A percentile compares a stretch with the other conserved stretches of the same genome.
These are phyloP conservation scores for Lithohypha guttulata DNA, from an alignment of 2,329 filamentous ascomycete species.

Conservation along the genomic window DNA sequence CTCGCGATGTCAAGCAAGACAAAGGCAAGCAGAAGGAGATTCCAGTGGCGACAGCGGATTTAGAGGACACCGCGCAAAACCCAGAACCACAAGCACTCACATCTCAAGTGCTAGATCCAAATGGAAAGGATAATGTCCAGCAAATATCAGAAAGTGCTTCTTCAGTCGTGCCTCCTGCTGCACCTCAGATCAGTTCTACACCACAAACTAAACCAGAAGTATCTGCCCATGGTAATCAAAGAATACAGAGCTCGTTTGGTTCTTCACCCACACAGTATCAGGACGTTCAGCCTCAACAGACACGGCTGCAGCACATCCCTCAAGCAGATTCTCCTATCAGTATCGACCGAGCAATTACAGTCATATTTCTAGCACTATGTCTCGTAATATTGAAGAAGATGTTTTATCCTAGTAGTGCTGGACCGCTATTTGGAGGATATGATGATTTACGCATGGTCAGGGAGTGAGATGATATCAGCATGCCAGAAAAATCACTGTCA, in stretches of 20 bases:
- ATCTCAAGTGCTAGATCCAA: background rate
- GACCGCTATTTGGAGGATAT: slow-evolving; percentile 10
- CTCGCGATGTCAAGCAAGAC: slow-evolving; percentile 23
- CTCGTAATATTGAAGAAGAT: slow-evolving; percentile 54
- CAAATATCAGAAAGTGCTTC: background rate
- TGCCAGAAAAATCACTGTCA: no score
- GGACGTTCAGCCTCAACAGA: slow-evolving; percentile 4
- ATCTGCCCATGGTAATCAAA: no score
- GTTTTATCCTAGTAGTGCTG: slow-evolving; percentile 18
- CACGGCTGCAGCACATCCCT: background rate
- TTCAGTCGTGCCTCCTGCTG: background rate
- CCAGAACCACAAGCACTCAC: background rate
- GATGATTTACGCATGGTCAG: slow-evolving; percentile 15
- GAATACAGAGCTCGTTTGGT: no score
- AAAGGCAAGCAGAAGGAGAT: slow-evolving; percentile 4
- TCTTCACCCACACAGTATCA: slow-evolving; percentile 1
- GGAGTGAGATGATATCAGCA: slow-evolving; percentile 7
- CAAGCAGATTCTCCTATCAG: slow-evolving; percentile 37
- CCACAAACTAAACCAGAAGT: background rate
- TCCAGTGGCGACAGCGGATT: no score
- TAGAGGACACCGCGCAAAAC: background rate
- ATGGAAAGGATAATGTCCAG: background rate
- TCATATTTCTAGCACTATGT: slow-evolving; percentile 56
- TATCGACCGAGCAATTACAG: slow-evolving; percentile 72
- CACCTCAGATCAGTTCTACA: background rate